phyloP scores from a whole-genome alignment of 331 rosid genomes.

The Acacia concinna region DNA sequence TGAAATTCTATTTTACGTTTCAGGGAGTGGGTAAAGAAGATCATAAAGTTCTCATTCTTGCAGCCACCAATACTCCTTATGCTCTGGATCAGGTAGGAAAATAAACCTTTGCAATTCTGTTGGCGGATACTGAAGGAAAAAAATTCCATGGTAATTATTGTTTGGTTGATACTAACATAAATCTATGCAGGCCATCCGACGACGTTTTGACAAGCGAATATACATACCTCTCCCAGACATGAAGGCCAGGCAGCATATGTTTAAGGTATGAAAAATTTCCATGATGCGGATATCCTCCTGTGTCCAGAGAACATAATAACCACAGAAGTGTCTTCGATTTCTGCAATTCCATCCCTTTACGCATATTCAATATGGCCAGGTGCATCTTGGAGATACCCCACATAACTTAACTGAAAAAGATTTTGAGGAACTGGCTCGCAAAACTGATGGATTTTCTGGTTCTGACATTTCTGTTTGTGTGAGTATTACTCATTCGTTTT shows the following conservation, averaged over 20 bases:
- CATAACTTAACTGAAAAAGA: constrained; percentile 68
- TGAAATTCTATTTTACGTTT: constrained; percentile 3
- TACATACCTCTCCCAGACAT: constrained; percentile 74
- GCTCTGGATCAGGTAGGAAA: constrained; percentile 72
- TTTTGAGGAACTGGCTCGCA: constrained; percentile 62
- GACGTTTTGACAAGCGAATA: constrained; percentile 82
- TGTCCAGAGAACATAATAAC: neutral
- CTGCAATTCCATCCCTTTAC: neutral
- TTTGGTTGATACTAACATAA: constrained; percentile 19
- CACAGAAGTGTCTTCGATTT: neutral
- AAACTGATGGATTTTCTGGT: constrained; percentile 75
- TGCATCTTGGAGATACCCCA: constrained; percentile 86
- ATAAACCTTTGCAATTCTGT: neutral
- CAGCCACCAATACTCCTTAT: constrained; percentile 83
- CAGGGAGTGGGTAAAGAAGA: constrained; percentile 76
- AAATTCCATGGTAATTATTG: neutral
- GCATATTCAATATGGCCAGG: constrained; percentile 42
- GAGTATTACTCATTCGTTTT: constrained; percentile 24
- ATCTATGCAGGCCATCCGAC: constrained; percentile 66
- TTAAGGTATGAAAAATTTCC: constrained; percentile 47
- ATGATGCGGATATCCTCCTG: neutral
- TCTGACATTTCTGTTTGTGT: constrained; percentile 84
- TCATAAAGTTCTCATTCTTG: constrained; percentile 78
- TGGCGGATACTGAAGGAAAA: neutral
- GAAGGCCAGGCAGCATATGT: constrained; percentile 77